Evolutionary conservation across 768 basidiomycete species (phyloP).

Genomic region (Hygrophorus pudorinus): DNA sequence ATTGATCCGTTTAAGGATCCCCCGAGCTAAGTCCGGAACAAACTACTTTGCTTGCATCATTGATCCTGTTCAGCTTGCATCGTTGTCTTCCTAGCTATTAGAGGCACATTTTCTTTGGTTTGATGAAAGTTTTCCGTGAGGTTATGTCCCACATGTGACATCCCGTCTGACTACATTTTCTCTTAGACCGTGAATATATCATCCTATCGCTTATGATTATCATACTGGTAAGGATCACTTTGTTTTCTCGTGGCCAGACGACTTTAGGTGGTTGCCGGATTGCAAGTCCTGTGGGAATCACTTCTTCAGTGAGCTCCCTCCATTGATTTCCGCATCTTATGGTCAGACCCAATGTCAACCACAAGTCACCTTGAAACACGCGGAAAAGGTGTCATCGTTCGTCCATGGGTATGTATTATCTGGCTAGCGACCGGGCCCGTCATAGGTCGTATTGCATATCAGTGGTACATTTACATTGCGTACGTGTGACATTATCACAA

Average conservation of each 20-base stretch:
- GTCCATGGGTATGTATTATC: slow-evolving; percentile 45
- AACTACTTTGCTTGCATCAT: slow-evolving; percentile 35
- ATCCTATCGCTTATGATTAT: slow-evolving; percentile 7
- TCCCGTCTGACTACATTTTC: background rate
- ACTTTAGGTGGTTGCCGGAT: slow-evolving; percentile 5
- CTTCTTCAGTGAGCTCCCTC: slow-evolving; percentile 7
- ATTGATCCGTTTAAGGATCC: slow-evolving; percentile 18
- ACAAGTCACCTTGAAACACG: slow-evolving; percentile 34
- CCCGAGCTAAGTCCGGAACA: slow-evolving; percentile 33
- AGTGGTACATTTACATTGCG: slow-evolving; percentile 32
- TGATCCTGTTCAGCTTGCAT: slow-evolving; percentile 43
- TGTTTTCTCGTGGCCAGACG: background rate
- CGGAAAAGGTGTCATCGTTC: slow-evolving; percentile 28
- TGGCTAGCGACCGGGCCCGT: slow-evolving; percentile 29
- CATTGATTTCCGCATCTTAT: background rate
- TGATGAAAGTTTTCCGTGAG: slow-evolving; percentile 15
- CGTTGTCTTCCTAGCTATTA: slow-evolving; percentile 31
- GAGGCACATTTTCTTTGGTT: slow-evolving; percentile 23
- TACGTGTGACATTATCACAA: background rate
- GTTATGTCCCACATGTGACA: background rate
- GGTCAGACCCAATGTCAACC: background rate
- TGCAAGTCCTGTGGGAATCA: slow-evolving; percentile 10
- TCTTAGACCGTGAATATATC: slow-evolving; percentile 9
- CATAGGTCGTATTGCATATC: slow-evolving; percentile 24
- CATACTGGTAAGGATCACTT: background rate